Base-by-base conservation (phyloP, 345 rosid genomes). In the Microthlaspi erraticum region DNA sequence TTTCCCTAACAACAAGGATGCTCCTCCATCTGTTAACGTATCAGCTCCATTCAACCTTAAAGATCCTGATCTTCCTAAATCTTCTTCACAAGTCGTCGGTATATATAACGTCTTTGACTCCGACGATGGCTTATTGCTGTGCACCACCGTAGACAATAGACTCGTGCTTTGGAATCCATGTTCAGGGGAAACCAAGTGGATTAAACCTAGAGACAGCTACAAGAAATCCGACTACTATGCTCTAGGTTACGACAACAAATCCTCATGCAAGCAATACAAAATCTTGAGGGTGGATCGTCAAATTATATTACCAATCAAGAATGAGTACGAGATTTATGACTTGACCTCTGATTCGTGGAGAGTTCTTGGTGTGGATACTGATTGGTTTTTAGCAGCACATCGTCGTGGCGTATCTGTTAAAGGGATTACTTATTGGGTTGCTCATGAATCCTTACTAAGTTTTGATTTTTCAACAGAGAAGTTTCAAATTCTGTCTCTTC, bases 71-170 rank as follows among this genome's bases (percentile, higher is more conserved):
- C n/a, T 10, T 18, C 4, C 13, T 19, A 58, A 8, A 1, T 20
- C 34, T n/a, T n/a, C n/a, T 39, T 38, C 64, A 38, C 48, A 59
- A 59, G n/a, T n/a, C n/a, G 64, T 59, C 12, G 17, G 6, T 39
- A 39, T 39, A 39, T 6, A 6, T 11, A 39, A 3, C 0, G 14
- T 39, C 5, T 39, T 39, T 39, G n/a, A n/a, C n/a, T n/a, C n/a
- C n/a, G n/a, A n/a, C n/a, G n/a, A n/a, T n/a, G n/a, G n/a, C n/a
- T n/a, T n/a, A n/a, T n/a, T n/a, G 43, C n/a, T 39, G 4, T 39
- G 43, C 43, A 39, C 43, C n/a, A 39, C 43, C 11, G 12, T 3
- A 12, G 43, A 39, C 4, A 39, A 39, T 11, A 39, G 43, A 39
- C 43, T 39, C 14, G 43, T 39, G 43, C n/a, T 39, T 39, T 39